A percentile compares a stretch with the other conserved stretches of the same genome.
Conservation (phyloP, 805 yeast genomes). For the Kurtzmaniella cleridarum region DNA sequence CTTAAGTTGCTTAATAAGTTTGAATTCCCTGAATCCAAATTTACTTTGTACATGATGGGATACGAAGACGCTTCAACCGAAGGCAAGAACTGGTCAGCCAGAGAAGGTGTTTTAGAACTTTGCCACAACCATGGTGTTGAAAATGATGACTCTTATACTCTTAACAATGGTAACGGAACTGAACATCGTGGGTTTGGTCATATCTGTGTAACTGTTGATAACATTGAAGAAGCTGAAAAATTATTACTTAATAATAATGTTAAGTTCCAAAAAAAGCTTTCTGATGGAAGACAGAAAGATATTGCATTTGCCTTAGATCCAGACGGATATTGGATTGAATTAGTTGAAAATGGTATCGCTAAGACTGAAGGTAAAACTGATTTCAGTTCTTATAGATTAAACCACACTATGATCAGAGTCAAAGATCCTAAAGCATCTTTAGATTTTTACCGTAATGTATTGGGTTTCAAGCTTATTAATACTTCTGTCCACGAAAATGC, state of each 20-base stretch:
- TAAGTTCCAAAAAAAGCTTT: slow-evolving; percentile 71
- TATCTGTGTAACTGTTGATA: slow-evolving; percentile 80
- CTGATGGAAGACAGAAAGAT: slow-evolving; percentile 88
- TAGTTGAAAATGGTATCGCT: slow-evolving; percentile 53
- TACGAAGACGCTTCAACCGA: slow-evolving; percentile 39
- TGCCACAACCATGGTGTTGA: slow-evolving; percentile 77
- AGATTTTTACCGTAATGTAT: slow-evolving; percentile 68
- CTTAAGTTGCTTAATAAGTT: slow-evolving; percentile 53
- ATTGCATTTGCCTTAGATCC: slow-evolving; percentile 96
- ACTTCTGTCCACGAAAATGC: slow-evolving; percentile 58
- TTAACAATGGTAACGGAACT: slow-evolving; percentile 79
- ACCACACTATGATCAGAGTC: slow-evolving; percentile 91
- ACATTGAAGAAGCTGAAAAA: slow-evolving; percentile 59
- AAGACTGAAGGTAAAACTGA: slow-evolving; percentile 39
- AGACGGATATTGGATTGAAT: slow-evolving; percentile 94
- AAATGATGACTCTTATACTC: slow-evolving; percentile 45
- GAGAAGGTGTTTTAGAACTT: slow-evolving; percentile 75
- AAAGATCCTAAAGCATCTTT: slow-evolving; percentile 76
- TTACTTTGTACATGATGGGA: slow-evolving; percentile 66
- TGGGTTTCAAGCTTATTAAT: slow-evolving; percentile 75
- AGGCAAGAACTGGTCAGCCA: slow-evolving; percentile 35
- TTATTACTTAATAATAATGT: slow-evolving; percentile 59
- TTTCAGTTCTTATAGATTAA: slow-evolving; percentile 47
- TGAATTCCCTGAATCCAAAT: slow-evolving; percentile 50
- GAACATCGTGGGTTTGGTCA: slow-evolving; percentile 93